phyloP scores from a whole-genome alignment of 2,329 filamentous ascomycete genomes.

The Pestalotiopsis sp. region DNA sequence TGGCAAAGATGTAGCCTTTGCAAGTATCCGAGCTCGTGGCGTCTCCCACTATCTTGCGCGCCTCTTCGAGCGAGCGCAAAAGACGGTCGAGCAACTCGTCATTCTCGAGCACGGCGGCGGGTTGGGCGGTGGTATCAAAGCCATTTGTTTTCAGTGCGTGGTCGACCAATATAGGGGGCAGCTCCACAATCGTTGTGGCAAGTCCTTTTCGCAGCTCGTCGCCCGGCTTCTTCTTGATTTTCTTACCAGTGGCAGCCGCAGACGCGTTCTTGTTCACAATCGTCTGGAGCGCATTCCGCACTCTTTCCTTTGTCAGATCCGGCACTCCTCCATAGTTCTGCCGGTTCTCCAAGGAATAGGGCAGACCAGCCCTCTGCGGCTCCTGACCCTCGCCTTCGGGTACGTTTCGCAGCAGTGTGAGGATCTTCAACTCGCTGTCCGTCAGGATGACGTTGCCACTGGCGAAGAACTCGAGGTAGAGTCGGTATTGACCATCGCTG shows the following conservation, averaged over 20 bases:
- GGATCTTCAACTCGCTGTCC: constrained; percentile 78
- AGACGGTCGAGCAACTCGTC: constrained; percentile 67
- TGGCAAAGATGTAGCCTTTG: constrained; percentile 89
- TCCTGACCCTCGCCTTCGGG: constrained; percentile 83
- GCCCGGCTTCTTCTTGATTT: constrained; percentile 72
- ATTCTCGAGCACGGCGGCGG: constrained; percentile 70
- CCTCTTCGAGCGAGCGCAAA: constrained; percentile 69
- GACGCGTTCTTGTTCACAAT: constrained; percentile 62
- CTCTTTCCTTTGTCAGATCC: constrained; percentile 70
- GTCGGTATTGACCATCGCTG: constrained; percentile 83
- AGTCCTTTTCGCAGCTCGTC: constrained; percentile 80
- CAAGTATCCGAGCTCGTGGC: constrained; percentile 68
- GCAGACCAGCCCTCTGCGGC: constrained; percentile 73
- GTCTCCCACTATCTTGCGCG: constrained; percentile 67
- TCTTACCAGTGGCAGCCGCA: constrained; percentile 58
- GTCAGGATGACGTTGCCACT: constrained; percentile 94
- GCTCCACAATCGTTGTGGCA: constrained; percentile 82
- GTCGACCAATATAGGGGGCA: constrained; percentile 85
- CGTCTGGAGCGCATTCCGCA: constrained; percentile 69
- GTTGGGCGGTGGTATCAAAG: constrained; percentile 70
- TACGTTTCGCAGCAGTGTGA: constrained; percentile 80
- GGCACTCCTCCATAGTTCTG: constrained; percentile 83
- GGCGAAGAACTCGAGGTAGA: constrained; percentile 96
- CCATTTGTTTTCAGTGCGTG: constrained; percentile 73
- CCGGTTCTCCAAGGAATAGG: constrained; percentile 78